Conservation (phyloP, 2,329 filamentous ascomycete genomes). For the Ophiostoma sp. region DNA sequence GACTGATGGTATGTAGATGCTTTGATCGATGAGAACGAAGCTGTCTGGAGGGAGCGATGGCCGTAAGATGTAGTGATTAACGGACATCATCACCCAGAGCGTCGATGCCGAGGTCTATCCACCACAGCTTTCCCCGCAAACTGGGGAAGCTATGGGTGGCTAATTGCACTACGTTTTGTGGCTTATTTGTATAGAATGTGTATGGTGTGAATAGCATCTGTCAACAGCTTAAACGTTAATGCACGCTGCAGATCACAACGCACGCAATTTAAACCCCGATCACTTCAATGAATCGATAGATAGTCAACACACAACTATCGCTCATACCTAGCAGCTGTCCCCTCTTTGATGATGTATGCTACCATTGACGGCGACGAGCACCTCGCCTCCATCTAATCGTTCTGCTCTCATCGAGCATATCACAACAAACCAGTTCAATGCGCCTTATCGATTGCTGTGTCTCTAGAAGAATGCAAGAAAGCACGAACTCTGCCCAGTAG, state of each 20-base stretch:
- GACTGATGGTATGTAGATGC: neutral
- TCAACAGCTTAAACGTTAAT: no score
- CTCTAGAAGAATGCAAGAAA: no score
- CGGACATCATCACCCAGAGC: neutral
- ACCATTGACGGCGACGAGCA: no score
- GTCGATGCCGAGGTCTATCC: slow-evolving; percentile 12
- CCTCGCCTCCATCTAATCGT: neutral
- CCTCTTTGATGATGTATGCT: no score
- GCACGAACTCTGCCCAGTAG: no score
- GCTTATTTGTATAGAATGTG: neutral
- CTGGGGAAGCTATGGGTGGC: neutral
- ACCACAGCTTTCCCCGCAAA: slow-evolving; percentile 11
- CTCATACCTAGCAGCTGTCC: no score
- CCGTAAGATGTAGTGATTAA: neutral
- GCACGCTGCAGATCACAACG: neutral
- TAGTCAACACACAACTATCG: neutral
- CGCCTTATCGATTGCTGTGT: no score
- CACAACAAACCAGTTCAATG: no score
- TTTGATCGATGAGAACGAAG: no score
- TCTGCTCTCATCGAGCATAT: no score
- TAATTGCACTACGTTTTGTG: neutral
- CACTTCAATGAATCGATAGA: neutral
- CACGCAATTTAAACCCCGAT: neutral
- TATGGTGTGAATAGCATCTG: neutral
- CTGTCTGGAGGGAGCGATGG: no score